Percentiles rank a stretch among this genome's conserved stretches.
phyloP scores from a whole-genome alignment of 2,329 filamentous ascomycete genomes.

The Gremmenia infestans region DNA sequence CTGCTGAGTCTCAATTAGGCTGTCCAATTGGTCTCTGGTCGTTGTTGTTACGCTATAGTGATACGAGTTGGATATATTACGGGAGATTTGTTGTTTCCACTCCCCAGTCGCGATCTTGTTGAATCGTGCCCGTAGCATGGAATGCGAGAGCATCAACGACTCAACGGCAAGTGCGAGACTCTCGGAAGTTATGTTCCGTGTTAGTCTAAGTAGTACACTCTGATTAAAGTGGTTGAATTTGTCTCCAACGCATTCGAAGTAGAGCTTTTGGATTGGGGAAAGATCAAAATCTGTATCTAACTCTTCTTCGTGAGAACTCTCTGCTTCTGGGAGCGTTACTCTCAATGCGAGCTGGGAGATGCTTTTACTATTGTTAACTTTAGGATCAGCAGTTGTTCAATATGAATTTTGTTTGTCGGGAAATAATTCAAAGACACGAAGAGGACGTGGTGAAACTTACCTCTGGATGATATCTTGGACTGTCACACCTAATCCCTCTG shows the following conservation, averaged over 20 bases:
- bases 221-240: constrained; percentile 9
- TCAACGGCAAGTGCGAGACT: constrained; percentile 22
- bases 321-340: background rate
- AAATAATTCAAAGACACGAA: background rate
- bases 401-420: background rate
- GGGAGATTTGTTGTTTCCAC: constrained; percentile 33
- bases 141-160: constrained; percentile 31
- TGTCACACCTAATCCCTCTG: constrained; percentile 30
- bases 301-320: background rate
- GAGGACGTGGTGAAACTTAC: background rate
- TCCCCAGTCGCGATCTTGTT: constrained; percentile 19
- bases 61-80: constrained; percentile 22
- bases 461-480: constrained; percentile 23
- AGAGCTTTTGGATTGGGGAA: constrained; percentile 25
- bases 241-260: constrained; percentile 12
- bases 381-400: background rate
- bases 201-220: constrained; percentile 2
- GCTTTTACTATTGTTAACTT: background rate
- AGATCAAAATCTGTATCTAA: constrained; percentile 11
- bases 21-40: background rate
- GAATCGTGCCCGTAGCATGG: constrained; percentile 37
- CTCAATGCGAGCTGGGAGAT: constrained; percentile 8
- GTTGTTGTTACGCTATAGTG: background rate
- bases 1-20: constrained; percentile 25
- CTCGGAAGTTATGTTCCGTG: background rate